A percentile compares a stretch with the other conserved stretches of the same genome.
Conservation (phyloP, 768 basidiomycete genomes). For the Suillus subalutaceus region DNA sequence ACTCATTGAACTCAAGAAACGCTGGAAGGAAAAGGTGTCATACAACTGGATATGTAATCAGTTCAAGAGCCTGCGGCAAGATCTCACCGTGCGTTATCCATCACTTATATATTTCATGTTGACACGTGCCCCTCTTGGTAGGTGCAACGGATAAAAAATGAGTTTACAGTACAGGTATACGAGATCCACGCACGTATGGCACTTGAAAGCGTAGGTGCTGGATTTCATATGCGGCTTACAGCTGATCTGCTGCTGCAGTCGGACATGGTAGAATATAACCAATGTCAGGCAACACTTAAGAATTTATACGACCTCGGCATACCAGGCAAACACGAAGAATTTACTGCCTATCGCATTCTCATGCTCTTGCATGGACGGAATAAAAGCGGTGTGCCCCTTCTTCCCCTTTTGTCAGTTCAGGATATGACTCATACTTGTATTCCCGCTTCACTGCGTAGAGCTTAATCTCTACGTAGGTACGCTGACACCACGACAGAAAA, state of each 20-base stretch:
- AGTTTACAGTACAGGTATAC: constrained; percentile 96
- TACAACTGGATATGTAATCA: constrained; percentile 97
- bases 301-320: constrained; percentile 93
- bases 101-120: constrained; percentile 16
- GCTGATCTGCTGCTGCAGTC: constrained; percentile 49
- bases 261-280: constrained; percentile 99
- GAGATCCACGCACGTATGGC: constrained; percentile 99
- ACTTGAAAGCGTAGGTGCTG: constrained; percentile 73
- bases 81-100: constrained; percentile 80
- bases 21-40: constrained; percentile 76
- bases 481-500: constrained; percentile 92
- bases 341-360: constrained; percentile 95
- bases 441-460: constrained; percentile 52
- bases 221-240: constrained; percentile 19
- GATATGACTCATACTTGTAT: constrained; percentile 7
- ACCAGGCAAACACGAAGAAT: constrained; percentile 91
- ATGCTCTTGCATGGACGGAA: constrained; percentile 95
- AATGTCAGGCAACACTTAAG: constrained; percentile 91
- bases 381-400: constrained; percentile 72
- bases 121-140: constrained; percentile 33
- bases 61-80: constrained; percentile 96
- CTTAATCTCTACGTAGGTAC: constrained; percentile 97
- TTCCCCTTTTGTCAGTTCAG: constrained; percentile 4
- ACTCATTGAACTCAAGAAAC: constrained; percentile 80
- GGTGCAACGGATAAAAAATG: constrained; percentile 99